These are phyloP conservation scores for Kodamaea fukazawae DNA, from an alignment of 805 yeast species.

Conservation along the genomic window DNA sequence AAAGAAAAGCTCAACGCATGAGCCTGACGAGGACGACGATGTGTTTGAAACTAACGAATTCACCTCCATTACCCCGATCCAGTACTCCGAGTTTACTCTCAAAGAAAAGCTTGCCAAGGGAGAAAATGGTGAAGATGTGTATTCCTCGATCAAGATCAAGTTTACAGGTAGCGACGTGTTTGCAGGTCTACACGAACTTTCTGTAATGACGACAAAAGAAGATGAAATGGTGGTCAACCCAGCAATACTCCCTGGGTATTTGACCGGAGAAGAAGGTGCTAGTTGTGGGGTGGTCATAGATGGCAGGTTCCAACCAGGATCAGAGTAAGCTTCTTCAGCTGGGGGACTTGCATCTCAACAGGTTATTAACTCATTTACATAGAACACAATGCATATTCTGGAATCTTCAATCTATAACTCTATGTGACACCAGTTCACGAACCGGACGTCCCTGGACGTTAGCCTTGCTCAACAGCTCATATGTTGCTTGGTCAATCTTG, in stretches of 20 bases:
- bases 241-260: constrained; percentile 65
- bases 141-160: constrained; percentile 30
- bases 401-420: too few relatives aligned
- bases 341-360: background rate
- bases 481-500: too few relatives aligned
- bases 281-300: constrained; percentile 40
- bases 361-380: too few relatives aligned
- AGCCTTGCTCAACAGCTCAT: too few relatives aligned
- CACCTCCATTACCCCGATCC: constrained; percentile 58
- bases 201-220: constrained; percentile 28
- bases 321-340: background rate
- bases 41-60: constrained; percentile 31
- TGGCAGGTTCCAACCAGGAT: background rate
- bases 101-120: constrained; percentile 31
- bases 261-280: constrained; percentile 71
- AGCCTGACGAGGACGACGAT: constrained; percentile 18
- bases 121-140: constrained; percentile 11
- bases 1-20: constrained; percentile 16
- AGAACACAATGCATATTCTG: too few relatives aligned
- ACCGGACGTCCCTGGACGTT: too few relatives aligned
- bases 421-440: too few relatives aligned
- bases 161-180: constrained; percentile 69
- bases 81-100: constrained; percentile 46
- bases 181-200: constrained; percentile 73
- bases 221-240: constrained; percentile 48